These are phyloP conservation scores for Leishmania gerbilli DNA, from an alignment of 208 protist genomes.

Conservation along the genomic window DNA sequence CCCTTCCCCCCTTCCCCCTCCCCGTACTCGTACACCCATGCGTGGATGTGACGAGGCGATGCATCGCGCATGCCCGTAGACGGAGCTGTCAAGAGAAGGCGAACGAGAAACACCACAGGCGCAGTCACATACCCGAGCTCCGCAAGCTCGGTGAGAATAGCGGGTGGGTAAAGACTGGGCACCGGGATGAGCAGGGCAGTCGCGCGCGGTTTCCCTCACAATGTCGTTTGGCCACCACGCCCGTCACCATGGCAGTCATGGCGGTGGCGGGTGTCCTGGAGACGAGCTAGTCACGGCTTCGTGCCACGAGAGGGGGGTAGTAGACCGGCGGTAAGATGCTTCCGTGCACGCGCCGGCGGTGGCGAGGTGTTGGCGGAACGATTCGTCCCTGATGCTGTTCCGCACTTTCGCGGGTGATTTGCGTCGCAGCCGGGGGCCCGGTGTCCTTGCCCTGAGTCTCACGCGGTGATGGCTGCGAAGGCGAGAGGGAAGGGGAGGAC, in stretches of 20 bases:
- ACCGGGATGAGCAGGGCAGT: background rate
- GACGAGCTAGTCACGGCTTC: background rate
- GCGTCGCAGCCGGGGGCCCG: background rate
- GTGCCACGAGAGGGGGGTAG: conserved; percentile 24
- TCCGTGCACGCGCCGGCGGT: conserved; percentile 11
- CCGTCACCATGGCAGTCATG: background rate
- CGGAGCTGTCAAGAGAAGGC: background rate
- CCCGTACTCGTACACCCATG: background rate
- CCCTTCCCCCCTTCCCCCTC: background rate
- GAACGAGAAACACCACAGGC: background rate
- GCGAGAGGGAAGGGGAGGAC: background rate
- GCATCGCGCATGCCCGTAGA: background rate
- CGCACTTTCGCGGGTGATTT: background rate
- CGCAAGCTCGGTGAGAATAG: too few species aligned
- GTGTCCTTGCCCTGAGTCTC: background rate
- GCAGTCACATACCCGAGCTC: background rate
- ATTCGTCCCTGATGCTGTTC: background rate
- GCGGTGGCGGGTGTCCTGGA: background rate
- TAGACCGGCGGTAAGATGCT: conserved; percentile 29
- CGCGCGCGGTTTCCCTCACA: background rate
- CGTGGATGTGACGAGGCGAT: background rate
- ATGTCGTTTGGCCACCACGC: background rate
- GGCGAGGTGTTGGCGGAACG: conserved; percentile 2
- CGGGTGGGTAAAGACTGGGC: background rate
- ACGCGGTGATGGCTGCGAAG: background rate